These are phyloP conservation scores for Suhomyces atakaporum DNA, from an alignment of 1,139 yeast species.

Conservation along the genomic window DNA sequence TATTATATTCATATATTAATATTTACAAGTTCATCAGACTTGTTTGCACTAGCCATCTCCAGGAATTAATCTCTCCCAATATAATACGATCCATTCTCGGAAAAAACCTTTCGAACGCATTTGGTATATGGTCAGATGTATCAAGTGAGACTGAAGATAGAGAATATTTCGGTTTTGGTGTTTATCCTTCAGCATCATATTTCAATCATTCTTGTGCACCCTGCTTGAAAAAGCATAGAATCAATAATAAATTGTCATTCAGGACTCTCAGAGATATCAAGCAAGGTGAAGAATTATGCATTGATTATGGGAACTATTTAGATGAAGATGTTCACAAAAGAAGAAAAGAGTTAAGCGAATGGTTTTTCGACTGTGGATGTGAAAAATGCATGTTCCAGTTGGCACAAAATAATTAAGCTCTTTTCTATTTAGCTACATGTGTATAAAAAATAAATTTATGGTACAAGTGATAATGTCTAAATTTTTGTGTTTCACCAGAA, in stretches of 20 bases:
- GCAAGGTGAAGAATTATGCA: constrained; percentile 56
- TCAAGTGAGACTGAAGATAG: constrained; percentile 43
- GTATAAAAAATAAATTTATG: too few species aligned
- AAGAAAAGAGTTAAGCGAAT: constrained; percentile 46
- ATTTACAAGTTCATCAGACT: constrained; percentile 53
- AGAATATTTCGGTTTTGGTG: constrained; percentile 68
- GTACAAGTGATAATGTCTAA: too few species aligned
- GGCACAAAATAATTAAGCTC: too few species aligned
- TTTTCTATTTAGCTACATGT: too few species aligned
- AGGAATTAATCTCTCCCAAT: constrained; percentile 39
- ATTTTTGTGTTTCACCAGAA: too few species aligned
- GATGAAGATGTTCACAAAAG: constrained; percentile 46
- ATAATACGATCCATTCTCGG: constrained; percentile 56
- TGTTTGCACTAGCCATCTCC: constrained; percentile 41
- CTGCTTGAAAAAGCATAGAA: constrained; percentile 25
- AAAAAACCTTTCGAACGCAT: constrained; percentile 69
- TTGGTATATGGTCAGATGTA: constrained; percentile 66
- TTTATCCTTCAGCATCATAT: constrained; percentile 67
- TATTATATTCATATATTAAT: constrained; percentile 51
- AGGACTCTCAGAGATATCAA: constrained; percentile 31
- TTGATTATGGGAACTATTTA: constrained; percentile 59
- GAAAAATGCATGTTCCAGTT: constrained; percentile 35
- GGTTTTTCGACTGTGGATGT: constrained; percentile 68
- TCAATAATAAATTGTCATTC: constrained; percentile 25
- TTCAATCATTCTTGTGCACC: constrained; percentile 61